Base-by-base conservation (phyloP, 2,329 filamentous ascomycete genomes). In the Nemania serpens region DNA sequence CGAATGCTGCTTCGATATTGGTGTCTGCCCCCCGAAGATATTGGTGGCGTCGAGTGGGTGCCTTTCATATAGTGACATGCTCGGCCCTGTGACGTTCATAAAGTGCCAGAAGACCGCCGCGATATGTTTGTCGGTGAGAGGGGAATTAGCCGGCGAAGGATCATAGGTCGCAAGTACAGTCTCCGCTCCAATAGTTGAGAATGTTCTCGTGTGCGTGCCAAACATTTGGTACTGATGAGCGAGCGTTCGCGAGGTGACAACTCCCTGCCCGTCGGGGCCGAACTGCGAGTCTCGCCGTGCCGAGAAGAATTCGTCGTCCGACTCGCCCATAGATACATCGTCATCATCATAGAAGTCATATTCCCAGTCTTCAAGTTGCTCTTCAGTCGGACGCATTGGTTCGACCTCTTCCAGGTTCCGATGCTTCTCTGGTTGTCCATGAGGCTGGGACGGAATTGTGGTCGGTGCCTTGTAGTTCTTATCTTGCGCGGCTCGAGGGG, bases 101-200 rank as follows among this genome's bases (percentile, higher is more conserved):
- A 97, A 98, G 75, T 98, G 93, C 74, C 89, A 89, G 74, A 98
- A 98, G 6, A 97, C 88, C 33, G 88, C 84, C 13, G 91, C 89
- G 11, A 91, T 94, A 65, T 89, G 88, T 2, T 87, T 84, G 66
- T 97, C 92, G 67, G 88, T 91, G 29, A 97, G 78, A 34, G 95
- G 93, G 41, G 88, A 89, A 34, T 85, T 85, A 20, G 82, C 77
- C 3, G 86, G 82, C 1, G 86, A 85, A 5, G 89, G 88, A 42
- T 82, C 81, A 68, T 93, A 93, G 2, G 84, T 86, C 13, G 86
- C 82, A 47, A 93, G 79, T 34, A 82, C 78, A 56, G 82, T 77
- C 37, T 80, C 79, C 15, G 80, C 74, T 0, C 78, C 78, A 67
- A 81, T 79, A 3, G 77, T 75, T 2, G 80, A 79, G 66, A 85